Evolutionary conservation across 345 rosid species (phyloP).

Genomic region (Eucalyptus sideroxylon): DNA sequence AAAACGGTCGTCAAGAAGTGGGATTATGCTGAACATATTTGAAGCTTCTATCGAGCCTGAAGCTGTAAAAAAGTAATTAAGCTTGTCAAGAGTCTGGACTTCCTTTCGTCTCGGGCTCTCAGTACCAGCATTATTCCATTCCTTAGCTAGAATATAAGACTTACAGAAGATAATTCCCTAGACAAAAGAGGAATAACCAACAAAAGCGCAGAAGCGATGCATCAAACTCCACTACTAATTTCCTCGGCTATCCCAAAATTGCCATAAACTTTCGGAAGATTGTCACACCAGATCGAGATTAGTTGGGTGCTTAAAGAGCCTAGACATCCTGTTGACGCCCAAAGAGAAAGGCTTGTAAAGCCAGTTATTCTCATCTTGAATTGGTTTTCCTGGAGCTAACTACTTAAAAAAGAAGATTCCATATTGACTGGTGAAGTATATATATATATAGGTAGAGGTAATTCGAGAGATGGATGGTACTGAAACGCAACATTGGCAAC

Average conservation of each 20-base stretch:
- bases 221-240: background rate
- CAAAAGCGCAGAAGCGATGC: background rate
- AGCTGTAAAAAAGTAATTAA: background rate
- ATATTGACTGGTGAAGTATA: background rate
- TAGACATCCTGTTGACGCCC: background rate
- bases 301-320: background rate
- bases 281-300: background rate
- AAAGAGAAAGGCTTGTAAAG: background rate
- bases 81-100: background rate
- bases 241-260: background rate
- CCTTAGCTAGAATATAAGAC: background rate
- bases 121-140: background rate
- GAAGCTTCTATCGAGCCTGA: background rate
- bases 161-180: background rate
- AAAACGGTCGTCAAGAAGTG: background rate
- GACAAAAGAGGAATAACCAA: background rate
- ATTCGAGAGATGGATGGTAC: background rate
- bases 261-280: background rate
- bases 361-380: background rate
- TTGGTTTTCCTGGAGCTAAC: background rate
- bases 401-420: background rate
- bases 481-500: background rate
- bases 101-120: background rate
- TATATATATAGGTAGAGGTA: background rate
- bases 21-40: background rate